Evolutionary conservation across 331 rosid species (phyloP).

Genomic region (Quercus lobata): DNA sequence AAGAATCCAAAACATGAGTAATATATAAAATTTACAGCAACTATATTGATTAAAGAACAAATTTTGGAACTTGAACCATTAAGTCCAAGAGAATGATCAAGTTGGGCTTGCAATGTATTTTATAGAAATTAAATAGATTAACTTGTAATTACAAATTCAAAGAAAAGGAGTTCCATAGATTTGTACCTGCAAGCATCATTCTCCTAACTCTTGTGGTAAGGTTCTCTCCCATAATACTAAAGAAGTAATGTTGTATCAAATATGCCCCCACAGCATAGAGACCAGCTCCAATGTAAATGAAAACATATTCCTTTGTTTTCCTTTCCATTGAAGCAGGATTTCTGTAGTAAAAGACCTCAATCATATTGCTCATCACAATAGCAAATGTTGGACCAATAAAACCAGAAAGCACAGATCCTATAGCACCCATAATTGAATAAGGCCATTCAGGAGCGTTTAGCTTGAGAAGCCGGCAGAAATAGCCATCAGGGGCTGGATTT

Average conservation of each 20-base stretch:
- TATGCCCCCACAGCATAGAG: conserved; percentile 95
- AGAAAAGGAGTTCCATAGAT: not conserved
- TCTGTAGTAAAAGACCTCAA: conserved; percentile 83
- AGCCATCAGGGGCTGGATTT: conserved; percentile 85
- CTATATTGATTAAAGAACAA: not conserved
- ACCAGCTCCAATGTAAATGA: conserved; percentile 93
- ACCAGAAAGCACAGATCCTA: conserved; percentile 91
- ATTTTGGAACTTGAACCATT: not conserved
- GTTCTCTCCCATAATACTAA: conserved; percentile 98
- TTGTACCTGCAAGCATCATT: conserved; percentile 97
- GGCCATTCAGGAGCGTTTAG: conserved; percentile 99
- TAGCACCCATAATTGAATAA: conserved; percentile 94
- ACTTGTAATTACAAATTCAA: not conserved
- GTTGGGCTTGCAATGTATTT: not conserved
- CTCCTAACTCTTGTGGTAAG: conserved; percentile 98
- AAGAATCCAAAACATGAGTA: not conserved
- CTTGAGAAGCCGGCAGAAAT: conserved; percentile 74
- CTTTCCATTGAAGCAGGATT: conserved; percentile 86
- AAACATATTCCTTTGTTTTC: conserved; percentile 91
- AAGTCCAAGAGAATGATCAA: not conserved
- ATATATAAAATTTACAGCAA: not conserved
- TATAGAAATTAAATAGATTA: not conserved
- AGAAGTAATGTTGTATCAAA: conserved; percentile 96
- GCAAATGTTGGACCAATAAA: conserved; percentile 97
- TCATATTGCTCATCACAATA: conserved; percentile 98